Evolutionary conservation across 2,329 filamentous ascomycete species (phyloP).

Genomic region (Penicillium oxalicum): DNA sequence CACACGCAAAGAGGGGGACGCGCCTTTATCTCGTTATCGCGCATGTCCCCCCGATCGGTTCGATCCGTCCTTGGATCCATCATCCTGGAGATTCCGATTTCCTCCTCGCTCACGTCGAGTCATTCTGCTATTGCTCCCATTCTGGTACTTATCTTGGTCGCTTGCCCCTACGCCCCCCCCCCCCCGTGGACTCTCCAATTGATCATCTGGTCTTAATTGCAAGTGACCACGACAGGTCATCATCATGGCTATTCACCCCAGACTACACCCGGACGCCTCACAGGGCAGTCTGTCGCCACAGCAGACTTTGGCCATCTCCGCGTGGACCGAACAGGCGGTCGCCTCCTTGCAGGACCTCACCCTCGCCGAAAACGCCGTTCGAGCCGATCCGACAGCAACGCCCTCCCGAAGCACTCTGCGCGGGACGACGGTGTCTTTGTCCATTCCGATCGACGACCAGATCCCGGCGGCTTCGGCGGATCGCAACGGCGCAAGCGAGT

Average conservation of each 20-base stretch:
- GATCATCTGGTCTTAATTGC: neutral
- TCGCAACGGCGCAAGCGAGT: slow-evolving; percentile 22
- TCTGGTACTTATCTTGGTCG: neutral
- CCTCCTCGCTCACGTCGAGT: slow-evolving; percentile 1
- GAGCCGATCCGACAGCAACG: slow-evolving; percentile 50
- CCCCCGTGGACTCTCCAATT: neutral
- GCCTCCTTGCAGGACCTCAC: slow-evolving; percentile 33
- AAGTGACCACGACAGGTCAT: neutral
- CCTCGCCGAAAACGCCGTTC: slow-evolving; percentile 23
- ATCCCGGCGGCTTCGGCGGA: slow-evolving; percentile 24
- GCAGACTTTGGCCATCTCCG: slow-evolving; percentile 55
- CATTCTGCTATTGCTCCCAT: too few relatives aligned
- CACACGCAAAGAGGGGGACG: slow-evolving; percentile 9
- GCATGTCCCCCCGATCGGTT: neutral
- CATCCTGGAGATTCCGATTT: slow-evolving; percentile 1
- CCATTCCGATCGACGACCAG: slow-evolving; percentile 68
- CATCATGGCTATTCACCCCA: slow-evolving; percentile 41
- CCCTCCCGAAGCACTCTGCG: slow-evolving; percentile 40
- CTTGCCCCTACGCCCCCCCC: neutral
- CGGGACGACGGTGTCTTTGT: slow-evolving; percentile 58
- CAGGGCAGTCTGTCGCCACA: slow-evolving; percentile 29
- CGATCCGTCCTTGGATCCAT: neutral
- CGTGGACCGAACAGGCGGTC: slow-evolving; percentile 54
- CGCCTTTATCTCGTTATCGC: slow-evolving; percentile 16
- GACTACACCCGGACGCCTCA: slow-evolving; percentile 21